A percentile compares a stretch with the other conserved stretches of the same genome.
These are phyloP conservation scores for Hypoxylon rickii DNA, from an alignment of 495 filamentous ascomycete genomes.

Conservation along the genomic window DNA sequence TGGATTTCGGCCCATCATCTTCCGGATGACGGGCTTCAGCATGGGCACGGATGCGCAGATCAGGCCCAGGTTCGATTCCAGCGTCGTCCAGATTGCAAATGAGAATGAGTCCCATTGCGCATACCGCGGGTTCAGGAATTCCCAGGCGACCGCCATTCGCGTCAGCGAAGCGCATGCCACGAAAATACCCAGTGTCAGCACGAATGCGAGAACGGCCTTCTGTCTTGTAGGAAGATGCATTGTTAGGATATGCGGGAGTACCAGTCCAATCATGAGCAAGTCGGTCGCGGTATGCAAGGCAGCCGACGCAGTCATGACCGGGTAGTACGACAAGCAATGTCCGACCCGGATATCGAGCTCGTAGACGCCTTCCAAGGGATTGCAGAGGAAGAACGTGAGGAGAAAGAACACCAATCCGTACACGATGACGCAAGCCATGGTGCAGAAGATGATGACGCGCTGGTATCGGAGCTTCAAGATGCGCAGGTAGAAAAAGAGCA, in stretches of 20 bases:
- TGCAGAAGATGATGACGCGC: slow-evolving; percentile 39
- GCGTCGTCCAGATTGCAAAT: slow-evolving; percentile 34
- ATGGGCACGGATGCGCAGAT: slow-evolving; percentile 34
- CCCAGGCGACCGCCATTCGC: slow-evolving; percentile 36
- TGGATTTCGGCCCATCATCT: slow-evolving; percentile 31
- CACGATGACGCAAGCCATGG: slow-evolving; percentile 35
- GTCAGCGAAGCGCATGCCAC: slow-evolving; percentile 43
- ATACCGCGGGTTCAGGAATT: slow-evolving; percentile 34
- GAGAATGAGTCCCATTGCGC: slow-evolving; percentile 32
- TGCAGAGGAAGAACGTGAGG: slow-evolving; percentile 47
- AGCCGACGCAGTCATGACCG: slow-evolving; percentile 42
- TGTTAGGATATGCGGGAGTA: slow-evolving; percentile 42
- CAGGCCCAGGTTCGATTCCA: slow-evolving; percentile 30
- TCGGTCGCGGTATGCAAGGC: slow-evolving; percentile 43
- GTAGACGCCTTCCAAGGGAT: slow-evolving; percentile 31
- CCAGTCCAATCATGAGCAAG: slow-evolving; percentile 43
- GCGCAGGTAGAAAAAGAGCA: slow-evolving; percentile 47
- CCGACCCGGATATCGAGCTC: slow-evolving; percentile 37
- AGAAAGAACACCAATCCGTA: slow-evolving; percentile 44
- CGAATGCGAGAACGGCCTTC: slow-evolving; percentile 39
- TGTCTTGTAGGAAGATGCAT: slow-evolving; percentile 42
- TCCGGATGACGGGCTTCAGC: slow-evolving; percentile 28
- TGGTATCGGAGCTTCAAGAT: slow-evolving; percentile 42
- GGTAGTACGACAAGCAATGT: slow-evolving; percentile 39
- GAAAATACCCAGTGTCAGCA: slow-evolving; percentile 43